Evolutionary conservation across 2,329 filamentous ascomycete genomes (phyloP), one percentile per base, ranked within the genome.

Genomic region (Elsinoe australis): DNA sequence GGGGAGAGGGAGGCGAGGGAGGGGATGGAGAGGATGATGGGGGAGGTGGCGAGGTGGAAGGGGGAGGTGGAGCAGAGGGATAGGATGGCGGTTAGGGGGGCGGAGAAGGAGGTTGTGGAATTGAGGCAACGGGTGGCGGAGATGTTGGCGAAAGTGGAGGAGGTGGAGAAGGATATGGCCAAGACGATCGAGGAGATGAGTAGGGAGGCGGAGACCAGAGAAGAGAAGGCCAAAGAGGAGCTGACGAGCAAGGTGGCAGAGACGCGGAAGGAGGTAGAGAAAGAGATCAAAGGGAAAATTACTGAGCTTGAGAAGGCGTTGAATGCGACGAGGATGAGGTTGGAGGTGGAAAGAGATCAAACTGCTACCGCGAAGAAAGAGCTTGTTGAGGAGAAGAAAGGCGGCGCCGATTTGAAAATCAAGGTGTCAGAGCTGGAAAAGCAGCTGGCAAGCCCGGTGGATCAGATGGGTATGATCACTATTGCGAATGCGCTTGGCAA

Each of bases 381-480:
- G n/a, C 19, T 41, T 7, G 18, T 19, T 8, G n/a, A 9, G 8
- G 36, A 17, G 14, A 41, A 21, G 18, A 21, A n/a, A 9, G 36
- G 32, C 14, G n/a, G 32, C 6, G n/a, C 15, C 12, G n/a, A 12
- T 19, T 10, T 24, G 6, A 21, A 33, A 19, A 18, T 26, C 22
- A 17, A 39, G 35, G 18, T 34, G 17, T 10, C 26, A 10, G 33
- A 49, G 47, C 19, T 49, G 10, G 39, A 49, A 14, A 31, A 28
- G 19, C 14, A 42, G 38, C 9, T 31, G 18, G 26, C 22, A 14
- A 24, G 19, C 10, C 28, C 32, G 14, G 24, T 36, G 5, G 24
- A 36, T 9, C 32, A 34, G 19, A 48, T 29, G 19, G 45, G 45
- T 8, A 31, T 48, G 31, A 48, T 48, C 45, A 48, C 45, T 12